Evolutionary conservation across 495 filamentous ascomycete species (phyloP), one percentile per base, ranked within the genome.

Genomic region (Aspergillus ellipticus): DNA sequence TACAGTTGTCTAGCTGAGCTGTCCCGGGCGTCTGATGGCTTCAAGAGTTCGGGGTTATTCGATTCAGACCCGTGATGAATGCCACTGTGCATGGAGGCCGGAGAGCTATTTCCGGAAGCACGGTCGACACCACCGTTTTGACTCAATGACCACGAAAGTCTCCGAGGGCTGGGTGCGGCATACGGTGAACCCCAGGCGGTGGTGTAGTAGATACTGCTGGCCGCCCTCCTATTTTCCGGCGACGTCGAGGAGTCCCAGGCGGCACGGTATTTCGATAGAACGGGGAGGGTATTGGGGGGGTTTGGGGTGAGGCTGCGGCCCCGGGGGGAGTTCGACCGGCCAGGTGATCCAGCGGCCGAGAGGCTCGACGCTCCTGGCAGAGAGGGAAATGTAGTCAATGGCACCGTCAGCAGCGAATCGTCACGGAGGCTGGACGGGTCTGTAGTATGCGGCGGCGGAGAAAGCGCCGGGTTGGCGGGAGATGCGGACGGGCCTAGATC

Each of bases 121-220:
- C 56, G 63, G 58, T 68, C 69, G 48, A 73, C 41, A 39, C 66
- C 69, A 47, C 69, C 66, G 62, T 67, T 60, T 64, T 78, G 73
- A 59, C 75, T 78, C 26, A 74, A 59, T 50, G 73, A 73, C 66
- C 69, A 65, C 42, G 75, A 78, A 5, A 74, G 54, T 74, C 69
- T 65, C 63, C 73, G 62, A 70, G 82, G 65, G 74, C 76, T 78
- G 3, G 76, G 77, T 49, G 76, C 73, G 33, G 80, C 83, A 72
- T 89, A 89, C 52, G 87, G 87, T 11, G 87, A 90, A 10, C 87
- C 87, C 87, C 86, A 89, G 62, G 80, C 83, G 20, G 84, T 84
- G 28, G 84, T 85, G 57, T 83, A 85, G 70, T 84, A 85, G 56
- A 74, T 60, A 56, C 76, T 79, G 56, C 72, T 77, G 46, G 73